Percentiles rank a stretch among this genome's conserved stretches.
These are phyloP conservation scores for Termitomyces sp. DNA, from an alignment of 768 basidiomycete genomes.

Conservation along the genomic window DNA sequence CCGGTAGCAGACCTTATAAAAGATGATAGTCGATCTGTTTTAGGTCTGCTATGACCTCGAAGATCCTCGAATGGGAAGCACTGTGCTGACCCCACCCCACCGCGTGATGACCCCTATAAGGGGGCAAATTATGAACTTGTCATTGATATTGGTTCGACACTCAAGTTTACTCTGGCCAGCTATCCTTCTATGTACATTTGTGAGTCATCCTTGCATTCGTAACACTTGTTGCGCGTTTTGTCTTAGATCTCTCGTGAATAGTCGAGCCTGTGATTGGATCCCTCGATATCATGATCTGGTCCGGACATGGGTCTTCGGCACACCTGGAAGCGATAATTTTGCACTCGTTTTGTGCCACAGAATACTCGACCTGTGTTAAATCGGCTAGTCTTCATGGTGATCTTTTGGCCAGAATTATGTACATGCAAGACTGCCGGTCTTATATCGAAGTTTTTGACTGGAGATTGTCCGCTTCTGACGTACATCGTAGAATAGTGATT, in stretches of 20 bases:
- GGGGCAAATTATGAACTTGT: neutral
- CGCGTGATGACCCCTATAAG: neutral
- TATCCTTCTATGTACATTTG: neutral
- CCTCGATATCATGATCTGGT: neutral
- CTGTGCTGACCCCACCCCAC: neutral
- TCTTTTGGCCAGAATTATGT: too few relatives aligned
- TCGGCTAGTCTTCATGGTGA: too few relatives aligned
- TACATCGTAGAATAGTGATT: neutral
- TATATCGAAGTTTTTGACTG: neutral
- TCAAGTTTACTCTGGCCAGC: neutral
- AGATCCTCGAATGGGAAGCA: neutral
- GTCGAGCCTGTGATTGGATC: neutral
- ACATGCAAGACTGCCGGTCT: neutral
- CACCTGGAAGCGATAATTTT: neutral
- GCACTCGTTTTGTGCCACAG: neutral
- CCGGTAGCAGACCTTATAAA: too few relatives aligned
- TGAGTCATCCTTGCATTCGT: neutral
- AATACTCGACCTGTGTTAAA: too few relatives aligned
- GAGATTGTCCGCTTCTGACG: neutral
- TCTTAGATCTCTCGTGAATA: neutral
- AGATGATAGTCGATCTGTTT: too few relatives aligned
- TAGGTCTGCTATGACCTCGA: neutral
- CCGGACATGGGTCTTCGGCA: neutral
- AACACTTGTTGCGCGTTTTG: neutral
- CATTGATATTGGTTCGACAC: neutral